Percentiles rank a stretch among this genome's conserved stretches.
phyloP scores from a whole-genome alignment of 2,329 filamentous ascomycete genomes.

The Arthrobotrys conoides region DNA sequence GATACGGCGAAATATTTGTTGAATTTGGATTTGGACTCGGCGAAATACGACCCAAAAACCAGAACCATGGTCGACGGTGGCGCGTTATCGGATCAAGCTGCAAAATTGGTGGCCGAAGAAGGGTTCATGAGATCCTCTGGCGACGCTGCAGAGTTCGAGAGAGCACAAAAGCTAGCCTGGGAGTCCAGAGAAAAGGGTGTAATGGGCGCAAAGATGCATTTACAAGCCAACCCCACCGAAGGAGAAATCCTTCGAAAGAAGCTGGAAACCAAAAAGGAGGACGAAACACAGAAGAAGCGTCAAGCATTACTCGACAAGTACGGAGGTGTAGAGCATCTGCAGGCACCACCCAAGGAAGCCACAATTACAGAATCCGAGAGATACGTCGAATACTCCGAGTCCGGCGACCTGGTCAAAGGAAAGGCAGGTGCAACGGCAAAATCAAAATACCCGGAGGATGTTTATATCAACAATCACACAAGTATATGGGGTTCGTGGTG shows the following conservation, averaged over 20 bases:
- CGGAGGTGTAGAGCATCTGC: conserved; percentile 77
- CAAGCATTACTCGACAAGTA: conserved; percentile 84
- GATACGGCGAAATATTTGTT: conserved; percentile 97
- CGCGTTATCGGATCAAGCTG: conserved; percentile 82
- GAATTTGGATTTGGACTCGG: conserved; percentile 94
- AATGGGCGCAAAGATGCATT: conserved; percentile 80
- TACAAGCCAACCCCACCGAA: conserved; percentile 96
- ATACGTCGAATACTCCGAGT: conserved; percentile 95
- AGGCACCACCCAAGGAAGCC: conserved; percentile 74
- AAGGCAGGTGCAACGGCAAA: conserved; percentile 80
- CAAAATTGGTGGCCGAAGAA: conserved; percentile 89
- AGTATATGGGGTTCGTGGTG: conserved; percentile 98
- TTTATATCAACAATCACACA: conserved; percentile 90
- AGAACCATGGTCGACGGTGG: conserved; percentile 86
- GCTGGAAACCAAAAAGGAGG: conserved; percentile 73
- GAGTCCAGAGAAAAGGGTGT: conserved; percentile 86
- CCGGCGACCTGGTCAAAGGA: conserved; percentile 87
- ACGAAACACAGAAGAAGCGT: conserved; percentile 73
- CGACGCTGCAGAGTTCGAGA: conserved; percentile 92
- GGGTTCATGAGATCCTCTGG: conserved; percentile 90
- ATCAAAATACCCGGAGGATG: conserved; percentile 92
- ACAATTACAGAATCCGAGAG: conserved; percentile 84
- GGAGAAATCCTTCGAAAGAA: conserved; percentile 87
- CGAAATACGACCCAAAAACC: conserved; percentile 97
- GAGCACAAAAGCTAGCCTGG: conserved; percentile 91